Conservation (phyloP, 2,329 filamentous ascomycete species). For the Daldinia eschscholtzii region DNA sequence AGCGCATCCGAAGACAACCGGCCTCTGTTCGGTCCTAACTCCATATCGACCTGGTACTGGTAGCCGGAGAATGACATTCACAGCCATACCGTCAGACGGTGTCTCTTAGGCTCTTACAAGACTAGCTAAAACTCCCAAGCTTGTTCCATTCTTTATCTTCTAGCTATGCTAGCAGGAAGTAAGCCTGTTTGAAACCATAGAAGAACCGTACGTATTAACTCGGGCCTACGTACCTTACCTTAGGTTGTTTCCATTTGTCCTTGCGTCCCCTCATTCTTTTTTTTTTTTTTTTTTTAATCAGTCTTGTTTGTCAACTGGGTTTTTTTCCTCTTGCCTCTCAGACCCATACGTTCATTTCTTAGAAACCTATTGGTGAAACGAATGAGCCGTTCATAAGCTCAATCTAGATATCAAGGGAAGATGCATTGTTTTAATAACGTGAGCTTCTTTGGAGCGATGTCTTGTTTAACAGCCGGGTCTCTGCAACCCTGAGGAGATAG, state of each 20-base stretch:
- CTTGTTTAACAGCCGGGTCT: slow-evolving; percentile 39
- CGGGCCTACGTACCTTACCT: background rate
- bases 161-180: slow-evolving; percentile 21
- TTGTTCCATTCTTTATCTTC: background rate
- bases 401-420: slow-evolving; percentile 24
- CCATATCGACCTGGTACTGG: background rate
- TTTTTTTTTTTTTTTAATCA: background rate
- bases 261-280: slow-evolving; percentile 8
- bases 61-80: background rate
- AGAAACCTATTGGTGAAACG: slow-evolving; percentile 15
- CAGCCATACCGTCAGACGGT: background rate
- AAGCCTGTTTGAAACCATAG: slow-evolving; percentile 28
- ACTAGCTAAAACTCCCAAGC: background rate
- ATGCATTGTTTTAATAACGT: slow-evolving; percentile 28
- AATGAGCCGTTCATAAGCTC: slow-evolving; percentile 10
- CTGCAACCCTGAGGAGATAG: slow-evolving; percentile 38
- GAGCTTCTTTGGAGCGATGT: slow-evolving; percentile 30
- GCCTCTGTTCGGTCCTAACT: slow-evolving; percentile 11
- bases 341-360: background rate
- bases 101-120: background rate
- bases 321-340: background rate
- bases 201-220: slow-evolving; percentile 13
- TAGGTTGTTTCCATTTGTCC: background rate
- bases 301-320: too few relatives aligned
- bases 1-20: slow-evolving; percentile 24